Evolutionary conservation across 2,329 filamentous ascomycete genomes (phyloP).

Genomic region (Curvularia sp.): DNA sequence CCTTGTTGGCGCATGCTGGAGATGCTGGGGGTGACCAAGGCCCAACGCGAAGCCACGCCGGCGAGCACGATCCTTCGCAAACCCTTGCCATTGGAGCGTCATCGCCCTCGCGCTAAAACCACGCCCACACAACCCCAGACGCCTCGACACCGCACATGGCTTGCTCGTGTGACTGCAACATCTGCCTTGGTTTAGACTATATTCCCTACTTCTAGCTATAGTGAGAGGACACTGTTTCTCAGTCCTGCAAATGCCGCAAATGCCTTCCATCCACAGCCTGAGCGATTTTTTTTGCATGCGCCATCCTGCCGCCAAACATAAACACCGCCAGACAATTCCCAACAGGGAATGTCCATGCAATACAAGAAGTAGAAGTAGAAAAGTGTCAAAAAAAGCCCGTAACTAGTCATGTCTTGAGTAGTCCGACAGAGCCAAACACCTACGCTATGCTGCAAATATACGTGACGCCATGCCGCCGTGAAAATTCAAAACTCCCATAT

Average conservation of each 20-base stretch:
- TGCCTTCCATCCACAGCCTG: constrained; percentile 25
- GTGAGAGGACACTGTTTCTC: constrained; percentile 18
- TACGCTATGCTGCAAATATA: constrained; percentile 46
- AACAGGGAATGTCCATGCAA: constrained; percentile 28
- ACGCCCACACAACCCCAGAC: constrained; percentile 9
- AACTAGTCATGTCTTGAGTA: constrained; percentile 26
- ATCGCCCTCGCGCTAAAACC: constrained; percentile 11
- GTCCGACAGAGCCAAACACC: constrained; percentile 42
- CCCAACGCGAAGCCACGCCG: constrained; percentile 22
- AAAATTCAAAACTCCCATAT: constrained; percentile 35
- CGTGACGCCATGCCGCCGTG: constrained; percentile 26
- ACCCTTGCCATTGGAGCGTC: constrained; percentile 37
- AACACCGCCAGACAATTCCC: constrained; percentile 25
- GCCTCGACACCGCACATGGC: constrained; percentile 11
- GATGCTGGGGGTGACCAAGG: constrained; percentile 8
- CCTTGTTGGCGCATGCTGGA: constrained; percentile 29
- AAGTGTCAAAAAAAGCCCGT: constrained; percentile 25
- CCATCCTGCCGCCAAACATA: constrained; percentile 23
- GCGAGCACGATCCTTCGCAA: constrained; percentile 29
- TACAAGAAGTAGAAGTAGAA: constrained; percentile 12
- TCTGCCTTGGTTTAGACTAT: constrained; percentile 9
- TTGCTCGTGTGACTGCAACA: constrained; percentile 7
- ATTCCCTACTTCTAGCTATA: constrained; percentile 8
- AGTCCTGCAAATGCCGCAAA: constrained; percentile 21
- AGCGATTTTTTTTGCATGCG: constrained; percentile 27